phyloP scores from a whole-genome alignment of 2,329 filamentous ascomycete species.

The Tolypocladium amazonense region DNA sequence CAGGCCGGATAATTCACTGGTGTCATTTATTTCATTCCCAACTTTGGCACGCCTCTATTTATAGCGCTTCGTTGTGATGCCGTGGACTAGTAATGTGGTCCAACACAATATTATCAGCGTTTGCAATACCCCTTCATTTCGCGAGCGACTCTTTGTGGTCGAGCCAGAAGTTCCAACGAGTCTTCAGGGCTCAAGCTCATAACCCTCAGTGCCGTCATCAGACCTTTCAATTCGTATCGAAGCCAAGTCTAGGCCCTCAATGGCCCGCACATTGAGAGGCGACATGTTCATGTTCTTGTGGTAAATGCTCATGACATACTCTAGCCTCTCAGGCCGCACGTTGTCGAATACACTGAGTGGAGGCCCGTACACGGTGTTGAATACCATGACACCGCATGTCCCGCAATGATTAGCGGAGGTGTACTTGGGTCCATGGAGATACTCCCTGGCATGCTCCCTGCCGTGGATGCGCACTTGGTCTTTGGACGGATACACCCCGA shows the following conservation, averaged over 20 bases:
- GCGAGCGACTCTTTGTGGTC: background rate
- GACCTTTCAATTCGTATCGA: slow-evolving; percentile 6
- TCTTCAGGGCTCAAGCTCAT: slow-evolving; percentile 3
- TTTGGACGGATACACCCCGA: slow-evolving; percentile 17
- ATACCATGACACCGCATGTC: slow-evolving; percentile 18
- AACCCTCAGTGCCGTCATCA: slow-evolving; percentile 15
- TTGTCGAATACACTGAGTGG: slow-evolving; percentile 15
- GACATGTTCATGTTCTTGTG: slow-evolving; percentile 12
- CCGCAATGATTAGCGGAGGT: slow-evolving; percentile 12
- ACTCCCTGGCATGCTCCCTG: slow-evolving; percentile 14
- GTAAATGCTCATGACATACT: slow-evolving; percentile 9
- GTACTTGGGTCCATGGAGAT: slow-evolving; percentile 11
- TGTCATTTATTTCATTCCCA: background rate
- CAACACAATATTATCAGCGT: background rate
- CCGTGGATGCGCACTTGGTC: slow-evolving; percentile 15
- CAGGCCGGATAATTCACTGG: background rate
- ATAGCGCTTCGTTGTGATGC: background rate
- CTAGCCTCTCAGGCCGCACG: slow-evolving; percentile 12
- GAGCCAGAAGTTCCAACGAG: background rate
- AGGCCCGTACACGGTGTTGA: slow-evolving; percentile 17
- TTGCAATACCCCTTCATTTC: background rate
- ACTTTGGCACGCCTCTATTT: background rate
- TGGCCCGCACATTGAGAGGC: slow-evolving; percentile 13
- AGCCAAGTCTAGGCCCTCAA: slow-evolving; percentile 10
- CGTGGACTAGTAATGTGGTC: background rate